These are phyloP conservation scores for Candida nemodendra DNA, from an alignment of 805 yeast species.

Conservation along the genomic window DNA sequence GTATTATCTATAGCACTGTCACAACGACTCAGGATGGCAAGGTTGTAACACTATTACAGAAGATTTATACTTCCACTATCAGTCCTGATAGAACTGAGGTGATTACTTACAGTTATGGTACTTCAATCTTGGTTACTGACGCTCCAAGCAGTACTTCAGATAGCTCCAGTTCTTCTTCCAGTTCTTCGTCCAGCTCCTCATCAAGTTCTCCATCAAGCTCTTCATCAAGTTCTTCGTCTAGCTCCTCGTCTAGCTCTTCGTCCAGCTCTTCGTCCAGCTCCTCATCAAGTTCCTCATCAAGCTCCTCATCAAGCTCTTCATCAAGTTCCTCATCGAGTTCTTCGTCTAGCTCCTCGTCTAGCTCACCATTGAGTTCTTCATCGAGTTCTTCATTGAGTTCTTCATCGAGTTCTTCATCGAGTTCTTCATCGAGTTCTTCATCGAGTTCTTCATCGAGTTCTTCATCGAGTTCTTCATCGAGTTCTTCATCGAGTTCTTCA, in stretches of 20 bases:
- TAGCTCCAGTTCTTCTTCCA: constrained; percentile 12
- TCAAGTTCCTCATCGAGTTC: constrained; percentile 6
- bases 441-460: constrained; percentile 7
- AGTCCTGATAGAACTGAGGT: constrained; percentile 22
- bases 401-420: constrained; percentile 33
- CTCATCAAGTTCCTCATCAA: constrained; percentile 5
- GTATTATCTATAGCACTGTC: constrained; percentile 13
- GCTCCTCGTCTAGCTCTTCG: constrained; percentile 22
- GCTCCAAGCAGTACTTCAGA: constrained; percentile 10
- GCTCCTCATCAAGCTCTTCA: constrained; percentile 7
- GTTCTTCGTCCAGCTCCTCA: constrained; percentile 14
- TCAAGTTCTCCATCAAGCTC: constrained; percentile 8
- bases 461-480: constrained; percentile 8
- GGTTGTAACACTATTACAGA: constrained; percentile 21
- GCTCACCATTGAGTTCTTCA: constrained; percentile 33
- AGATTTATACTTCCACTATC: constrained; percentile 31
- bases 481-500: constrained; percentile 1
- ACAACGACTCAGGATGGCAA: constrained; percentile 21
- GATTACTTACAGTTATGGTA: constrained; percentile 16
- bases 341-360: constrained; percentile 14
- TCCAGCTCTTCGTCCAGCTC: constrained; percentile 22
- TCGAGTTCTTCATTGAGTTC: constrained; percentile 39
- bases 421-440: constrained; percentile 8
- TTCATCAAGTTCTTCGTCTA: constrained; percentile 3
- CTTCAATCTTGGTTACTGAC: constrained; percentile 11